Evolutionary conservation across 1,139 yeast species (phyloP).

Genomic region (Kluyveromyces sp.): DNA sequence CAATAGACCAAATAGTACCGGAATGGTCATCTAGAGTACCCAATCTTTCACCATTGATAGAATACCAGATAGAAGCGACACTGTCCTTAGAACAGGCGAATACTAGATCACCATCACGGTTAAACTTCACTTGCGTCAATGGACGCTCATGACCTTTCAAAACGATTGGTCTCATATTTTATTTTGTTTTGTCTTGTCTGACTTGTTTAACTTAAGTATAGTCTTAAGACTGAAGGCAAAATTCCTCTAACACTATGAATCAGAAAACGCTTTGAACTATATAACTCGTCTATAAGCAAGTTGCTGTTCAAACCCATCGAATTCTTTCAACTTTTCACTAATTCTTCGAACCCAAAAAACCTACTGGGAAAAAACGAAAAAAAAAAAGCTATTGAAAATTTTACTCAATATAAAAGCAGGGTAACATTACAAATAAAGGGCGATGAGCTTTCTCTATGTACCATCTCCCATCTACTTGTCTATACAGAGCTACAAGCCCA

Average conservation of each 20-base stretch:
- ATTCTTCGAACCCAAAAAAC: neutral
- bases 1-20: conserved; percentile 96
- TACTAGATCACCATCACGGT: conserved; percentile 89
- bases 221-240: neutral
- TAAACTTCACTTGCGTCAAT: conserved; percentile 84
- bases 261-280: neutral
- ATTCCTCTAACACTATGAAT: neutral
- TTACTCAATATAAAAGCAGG: too few relatives aligned
- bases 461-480: too few relatives aligned
- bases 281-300: too few relatives aligned
- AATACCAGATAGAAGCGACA: conserved; percentile 85
- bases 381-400: too few relatives aligned
- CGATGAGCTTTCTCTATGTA: too few relatives aligned
- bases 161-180: conserved; percentile 43
- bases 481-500: too few relatives aligned
- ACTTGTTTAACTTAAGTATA: neutral
- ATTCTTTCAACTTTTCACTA: neutral
- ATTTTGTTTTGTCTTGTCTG: neutral
- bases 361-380: neutral
- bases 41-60: conserved; percentile 92
- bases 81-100: conserved; percentile 91
- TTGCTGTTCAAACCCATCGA: neutral
- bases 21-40: conserved; percentile 84
- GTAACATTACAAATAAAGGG: too few relatives aligned
- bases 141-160: conserved; percentile 82